Evolutionary conservation across 1,284 basidiomycete species (phyloP), one percentile per base, ranked within the genome.

Genomic region (Sanghuangporus weigelae): DNA sequence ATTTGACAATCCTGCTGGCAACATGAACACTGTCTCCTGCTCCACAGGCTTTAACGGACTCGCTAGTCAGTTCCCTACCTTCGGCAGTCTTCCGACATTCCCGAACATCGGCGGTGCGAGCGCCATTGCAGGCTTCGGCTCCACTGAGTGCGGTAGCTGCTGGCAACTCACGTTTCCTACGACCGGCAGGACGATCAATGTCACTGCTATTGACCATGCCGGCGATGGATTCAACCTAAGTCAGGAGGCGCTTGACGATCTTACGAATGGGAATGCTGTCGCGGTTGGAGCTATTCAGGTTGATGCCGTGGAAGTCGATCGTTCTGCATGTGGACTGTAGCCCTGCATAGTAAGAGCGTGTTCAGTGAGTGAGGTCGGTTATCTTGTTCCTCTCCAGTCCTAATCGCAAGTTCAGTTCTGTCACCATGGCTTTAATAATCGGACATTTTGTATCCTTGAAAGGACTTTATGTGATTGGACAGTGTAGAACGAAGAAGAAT

Each of bases 31-130:
- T 36, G 75, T 82, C 61, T 76, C 82, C 3, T 85, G 84, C 70
- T 85, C 84, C 2, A 72, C 82, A 59, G 83, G 83, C 10, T 50
- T 57, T 1, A 78, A 82, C 68, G 83, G 82, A 12, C 77, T 85
- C 60, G 38, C 76, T 44, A 76, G 73, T 62, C 74, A 75, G 40
- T 84, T 73, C 71, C 73, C 71, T 35, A 84, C 77, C 36, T 79
- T 84, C 68, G 75, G 75, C 7, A 74, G 74, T 16, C 73, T 86
- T 51, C 80, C 81, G 35, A 71, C 62, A 38, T 85, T 79, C 73
- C 83, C 84, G n/a, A 71, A 77, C 67, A 71, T 85, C 67, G 84
- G 81, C 16, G 83, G 78, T n/a, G 76, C 75, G 7, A 69, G 69
- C 38, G 75, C 73, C 21, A 71, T 84, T 51, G 67, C 66, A 12